Evolutionary conservation across 768 basidiomycete species (phyloP).

Genomic region (Suillus subluteus): DNA sequence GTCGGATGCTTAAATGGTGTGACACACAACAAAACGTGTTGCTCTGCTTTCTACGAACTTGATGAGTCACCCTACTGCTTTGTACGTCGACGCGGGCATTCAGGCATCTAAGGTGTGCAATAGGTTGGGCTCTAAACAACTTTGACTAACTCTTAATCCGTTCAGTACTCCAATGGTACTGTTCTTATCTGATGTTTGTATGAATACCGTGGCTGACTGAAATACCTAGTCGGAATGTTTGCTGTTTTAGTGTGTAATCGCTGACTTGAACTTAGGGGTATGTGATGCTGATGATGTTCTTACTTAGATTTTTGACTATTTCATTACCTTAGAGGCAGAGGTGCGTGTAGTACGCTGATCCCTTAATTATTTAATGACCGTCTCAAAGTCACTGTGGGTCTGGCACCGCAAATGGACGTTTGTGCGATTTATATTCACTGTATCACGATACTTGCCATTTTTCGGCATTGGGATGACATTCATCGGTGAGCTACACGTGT

Average conservation of each 20-base stretch:
- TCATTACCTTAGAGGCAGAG: neutral
- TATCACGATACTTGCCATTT: constrained; percentile 1
- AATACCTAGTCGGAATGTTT: neutral
- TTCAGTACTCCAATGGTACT: neutral
- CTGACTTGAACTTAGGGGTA: neutral
- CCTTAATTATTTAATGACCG: neutral
- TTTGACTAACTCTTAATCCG: neutral
- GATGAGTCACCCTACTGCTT: neutral
- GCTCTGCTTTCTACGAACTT: neutral
- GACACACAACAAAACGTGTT: neutral
- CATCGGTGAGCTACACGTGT: neutral
- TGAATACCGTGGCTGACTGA: neutral
- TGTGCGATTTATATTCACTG: neutral
- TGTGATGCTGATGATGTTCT: neutral
- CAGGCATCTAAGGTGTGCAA: constrained; percentile 1
- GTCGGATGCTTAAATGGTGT: neutral
- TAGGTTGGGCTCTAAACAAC: neutral
- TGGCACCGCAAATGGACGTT: constrained; percentile 1
- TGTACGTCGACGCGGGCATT: neutral
- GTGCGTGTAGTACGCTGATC: neutral
- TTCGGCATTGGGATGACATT: neutral
- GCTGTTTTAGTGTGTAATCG: neutral
- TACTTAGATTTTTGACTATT: neutral
- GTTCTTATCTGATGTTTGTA: neutral
- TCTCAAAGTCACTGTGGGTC: neutral